Base-by-base conservation (phyloP, 306 rosid species). In the Parietaria judaica region DNA sequence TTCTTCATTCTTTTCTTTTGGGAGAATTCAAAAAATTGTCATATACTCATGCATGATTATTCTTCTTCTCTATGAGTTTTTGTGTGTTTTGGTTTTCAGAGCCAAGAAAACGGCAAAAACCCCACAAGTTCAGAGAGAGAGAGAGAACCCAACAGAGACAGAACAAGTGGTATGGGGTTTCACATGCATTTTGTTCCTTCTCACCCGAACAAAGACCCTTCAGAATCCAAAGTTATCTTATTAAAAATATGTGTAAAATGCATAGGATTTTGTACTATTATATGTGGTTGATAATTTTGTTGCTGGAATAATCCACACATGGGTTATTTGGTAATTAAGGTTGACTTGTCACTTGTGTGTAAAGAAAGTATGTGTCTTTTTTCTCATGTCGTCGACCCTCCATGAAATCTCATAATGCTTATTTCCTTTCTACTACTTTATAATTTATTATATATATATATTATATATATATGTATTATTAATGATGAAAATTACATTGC, bases 111-210 rank as follows among this genome's bases (percentile, higher is more conserved):
- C 51, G 23, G 52, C 54, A 48, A 48, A 62, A 49, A 34, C 11
- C 23, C 13, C 64, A 16, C 16, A 31, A 35, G 14, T 50, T 49
- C 67, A 52, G 64, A 16, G 52, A 51, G 15, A 14, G 50, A 51
- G 51, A 39, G 8, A 14, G 16, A 48, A 58, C 17, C 56, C 57
- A 58, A 58, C 36, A 53, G 8, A 55, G 56, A 14, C 61, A 53
- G 62, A 45, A 7, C 37, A 59, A 46, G 9, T 31, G 34, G 50
- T 36, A 36, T 58, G 63, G 71, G 31, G 14, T 37, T 47, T 72
- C 76, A 65, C 71, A 36, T 65, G 76, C 76, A 14, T 8, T 53
- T 12, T 51, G 62, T 54, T 55, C 52, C 52, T 44, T 7, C 10
- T 36, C 48, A 23, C 53, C 12, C 36, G 17, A 39, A 14, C 36